Conservation (phyloP, 148 eudicot genomes). For the Rhododendron ovatum region DNA sequence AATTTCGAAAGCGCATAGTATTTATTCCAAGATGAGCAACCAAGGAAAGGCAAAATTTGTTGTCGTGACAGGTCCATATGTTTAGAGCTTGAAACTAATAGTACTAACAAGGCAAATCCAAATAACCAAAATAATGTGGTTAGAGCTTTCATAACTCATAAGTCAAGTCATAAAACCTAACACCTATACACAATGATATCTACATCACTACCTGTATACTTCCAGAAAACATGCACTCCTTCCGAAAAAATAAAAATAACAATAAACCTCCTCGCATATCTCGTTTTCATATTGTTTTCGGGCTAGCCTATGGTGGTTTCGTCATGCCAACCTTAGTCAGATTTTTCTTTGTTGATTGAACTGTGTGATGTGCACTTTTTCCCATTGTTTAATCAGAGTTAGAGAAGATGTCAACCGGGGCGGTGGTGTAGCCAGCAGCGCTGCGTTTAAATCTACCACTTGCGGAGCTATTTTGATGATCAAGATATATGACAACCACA, state of each 20-base stretch:
- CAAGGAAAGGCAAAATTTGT: not conserved
- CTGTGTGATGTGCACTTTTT: not conserved
- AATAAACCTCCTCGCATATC: not conserved
- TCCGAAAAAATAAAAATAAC: not conserved
- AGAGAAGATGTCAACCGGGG: slow-evolving; percentile 17
- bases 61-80: not conserved
- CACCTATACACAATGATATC: not conserved
- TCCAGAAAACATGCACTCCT: not conserved
- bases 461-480: not conserved
- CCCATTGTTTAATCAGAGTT: not conserved
- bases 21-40: not conserved
- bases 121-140: not conserved
- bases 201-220: not conserved
- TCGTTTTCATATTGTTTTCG: not conserved
- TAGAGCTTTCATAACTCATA: not conserved
- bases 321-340: not conserved
- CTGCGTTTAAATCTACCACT: not conserved
- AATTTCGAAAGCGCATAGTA: not conserved
- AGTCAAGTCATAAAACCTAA: not conserved
- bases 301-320: not conserved
- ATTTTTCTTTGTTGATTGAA: not conserved
- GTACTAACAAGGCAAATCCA: not conserved
- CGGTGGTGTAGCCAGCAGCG: not conserved
- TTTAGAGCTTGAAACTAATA: not conserved
- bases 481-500: slow-evolving; percentile 16